These are phyloP conservation scores for Salix viminalis DNA, from an alignment of 345 rosid species.

Conservation along the genomic window DNA sequence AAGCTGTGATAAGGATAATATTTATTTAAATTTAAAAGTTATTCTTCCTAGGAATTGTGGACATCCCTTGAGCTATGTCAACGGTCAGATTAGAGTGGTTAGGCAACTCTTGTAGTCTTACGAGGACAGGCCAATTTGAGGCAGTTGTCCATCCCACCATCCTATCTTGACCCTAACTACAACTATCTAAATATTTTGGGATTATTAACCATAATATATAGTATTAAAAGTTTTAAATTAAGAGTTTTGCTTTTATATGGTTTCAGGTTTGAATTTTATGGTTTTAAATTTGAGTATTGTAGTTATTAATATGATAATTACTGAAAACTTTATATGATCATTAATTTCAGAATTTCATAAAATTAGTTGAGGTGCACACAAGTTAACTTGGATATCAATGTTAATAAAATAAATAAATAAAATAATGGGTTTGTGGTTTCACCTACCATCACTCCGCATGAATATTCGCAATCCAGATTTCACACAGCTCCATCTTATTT, in stretches of 20 bases:
- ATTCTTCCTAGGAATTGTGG: too few relatives aligned
- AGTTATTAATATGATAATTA: too few relatives aligned
- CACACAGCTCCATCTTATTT: neutral
- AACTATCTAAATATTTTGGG: neutral
- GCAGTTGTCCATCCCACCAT: neutral
- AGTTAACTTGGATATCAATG: fast-evolving
- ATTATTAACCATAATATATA: neutral
- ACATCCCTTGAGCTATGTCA: neutral
- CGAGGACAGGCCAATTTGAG: constrained; percentile 1
- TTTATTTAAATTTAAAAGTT: too few relatives aligned
- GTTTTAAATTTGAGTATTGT: too few relatives aligned
- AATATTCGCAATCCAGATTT: neutral
- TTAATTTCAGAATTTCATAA: too few relatives aligned
- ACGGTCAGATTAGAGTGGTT: neutral
- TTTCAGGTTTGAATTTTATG: too few relatives aligned
- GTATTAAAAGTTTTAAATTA: too few relatives aligned
- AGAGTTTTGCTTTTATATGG: too few relatives aligned
- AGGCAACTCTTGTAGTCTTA: neutral
- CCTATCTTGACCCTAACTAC: neutral
- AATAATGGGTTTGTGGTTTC: neutral
- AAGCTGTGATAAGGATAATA: too few relatives aligned
- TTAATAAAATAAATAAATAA: too few relatives aligned
- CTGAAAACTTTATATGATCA: fast-evolving
- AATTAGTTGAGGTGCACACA: fast-evolving
- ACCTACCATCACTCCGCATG: neutral